phyloP scores from a whole-genome alignment of 2,329 filamentous ascomycete genomes.

The Stagonosporopsis tanaceti region DNA sequence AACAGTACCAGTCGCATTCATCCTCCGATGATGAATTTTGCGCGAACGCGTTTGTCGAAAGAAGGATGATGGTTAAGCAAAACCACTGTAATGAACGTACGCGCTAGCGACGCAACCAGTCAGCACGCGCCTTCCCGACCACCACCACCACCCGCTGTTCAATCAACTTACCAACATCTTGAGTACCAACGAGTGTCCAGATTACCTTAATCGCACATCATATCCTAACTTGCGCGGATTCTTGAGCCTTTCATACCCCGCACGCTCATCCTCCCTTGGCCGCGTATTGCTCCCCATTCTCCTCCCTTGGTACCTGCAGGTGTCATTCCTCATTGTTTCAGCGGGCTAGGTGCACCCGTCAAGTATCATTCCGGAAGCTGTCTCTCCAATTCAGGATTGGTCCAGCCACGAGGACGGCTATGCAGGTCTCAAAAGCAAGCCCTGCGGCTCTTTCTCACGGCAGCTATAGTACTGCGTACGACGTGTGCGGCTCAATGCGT shows the following conservation, averaged over 20 bases:
- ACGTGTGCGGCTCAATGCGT: constrained; percentile 21
- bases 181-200: constrained; percentile 7
- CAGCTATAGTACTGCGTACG: constrained; percentile 6
- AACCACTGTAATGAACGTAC: constrained; percentile 19
- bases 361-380: constrained; percentile 22
- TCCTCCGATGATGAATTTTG: constrained; percentile 1
- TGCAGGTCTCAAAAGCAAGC: constrained; percentile 14
- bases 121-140: constrained; percentile 6
- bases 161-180: constrained; percentile 23
- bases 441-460: constrained; percentile 10
- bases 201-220: constrained; percentile 8
- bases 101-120: constrained; percentile 13
- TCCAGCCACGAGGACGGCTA: constrained; percentile 19
- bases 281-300: constrained; percentile 2
- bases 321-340: constrained; percentile 25
- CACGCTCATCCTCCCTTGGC: constrained; percentile 20
- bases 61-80: constrained; percentile 13
- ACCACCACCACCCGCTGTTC: not conserved
- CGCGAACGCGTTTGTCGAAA: constrained; percentile 16
- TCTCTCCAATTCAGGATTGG: constrained; percentile 15
- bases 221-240: constrained; percentile 3
- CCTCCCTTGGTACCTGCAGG: constrained; percentile 22
- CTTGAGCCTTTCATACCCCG: constrained; percentile 15
- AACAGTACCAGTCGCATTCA: constrained; percentile 19
- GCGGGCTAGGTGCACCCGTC: constrained; percentile 14